phyloP scores from a whole-genome alignment of 2,329 filamentous ascomycete genomes.

The Alternaria longipes region DNA sequence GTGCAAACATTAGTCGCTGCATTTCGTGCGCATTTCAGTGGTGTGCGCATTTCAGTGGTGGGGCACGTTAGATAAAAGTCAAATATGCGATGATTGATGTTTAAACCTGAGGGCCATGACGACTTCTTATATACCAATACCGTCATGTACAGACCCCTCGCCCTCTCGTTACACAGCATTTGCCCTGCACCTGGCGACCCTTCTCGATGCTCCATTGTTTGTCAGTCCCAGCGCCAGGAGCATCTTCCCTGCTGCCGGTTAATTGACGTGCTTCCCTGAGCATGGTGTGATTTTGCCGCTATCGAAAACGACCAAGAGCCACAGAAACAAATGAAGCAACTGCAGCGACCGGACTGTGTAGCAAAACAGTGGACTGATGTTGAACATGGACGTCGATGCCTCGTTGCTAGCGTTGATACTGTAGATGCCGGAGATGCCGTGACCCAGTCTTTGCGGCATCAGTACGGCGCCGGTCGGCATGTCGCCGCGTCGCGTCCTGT shows the following conservation, averaged over 20 bases:
- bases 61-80: background rate
- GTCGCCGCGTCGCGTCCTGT: background rate
- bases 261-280: background rate
- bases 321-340: background rate
- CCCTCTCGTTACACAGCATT: background rate
- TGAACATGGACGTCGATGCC: constrained; percentile 2
- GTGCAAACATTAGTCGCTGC: too few relatives aligned
- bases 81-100: background rate
- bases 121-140: constrained; percentile 7
- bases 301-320: background rate
- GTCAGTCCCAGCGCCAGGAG: constrained; percentile 1
- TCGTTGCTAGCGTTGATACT: background rate
- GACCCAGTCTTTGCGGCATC: constrained; percentile 8
- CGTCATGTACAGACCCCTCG: background rate
- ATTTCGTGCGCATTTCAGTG: too few relatives aligned
- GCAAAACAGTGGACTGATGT: constrained; percentile 10
- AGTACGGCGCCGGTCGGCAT: background rate
- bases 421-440: constrained; percentile 11
- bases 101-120: background rate
- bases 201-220: constrained; percentile 7
- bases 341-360: background rate
- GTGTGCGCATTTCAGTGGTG: too few relatives aligned
- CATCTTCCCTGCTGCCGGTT: constrained; percentile 4
- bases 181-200: background rate
- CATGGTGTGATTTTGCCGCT: constrained; percentile 7